These are phyloP conservation scores for Butyriboletus appendiculatus DNA, from an alignment of 1,284 basidiomycete species.

Conservation along the genomic window DNA sequence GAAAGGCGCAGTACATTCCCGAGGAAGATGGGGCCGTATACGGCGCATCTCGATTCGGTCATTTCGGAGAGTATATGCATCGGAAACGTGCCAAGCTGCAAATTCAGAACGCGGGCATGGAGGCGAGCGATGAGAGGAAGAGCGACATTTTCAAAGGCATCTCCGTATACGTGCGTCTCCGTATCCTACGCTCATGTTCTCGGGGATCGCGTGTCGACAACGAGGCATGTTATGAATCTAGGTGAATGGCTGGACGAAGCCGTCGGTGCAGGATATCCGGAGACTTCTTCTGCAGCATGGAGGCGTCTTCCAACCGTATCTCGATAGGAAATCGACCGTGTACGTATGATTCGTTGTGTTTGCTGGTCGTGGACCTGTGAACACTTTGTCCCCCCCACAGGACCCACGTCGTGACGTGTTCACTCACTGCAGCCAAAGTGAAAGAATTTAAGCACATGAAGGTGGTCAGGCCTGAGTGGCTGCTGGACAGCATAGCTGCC, in stretches of 20 bases:
- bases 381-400: slow-evolving; percentile 37
- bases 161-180: slow-evolving; percentile 71
- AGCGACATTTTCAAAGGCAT: slow-evolving; percentile 72
- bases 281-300: slow-evolving; percentile 83
- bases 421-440: slow-evolving; percentile 87
- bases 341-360: slow-evolving; percentile 39
- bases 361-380: not conserved
- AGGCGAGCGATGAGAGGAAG: slow-evolving; percentile 25
- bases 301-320: slow-evolving; percentile 81
- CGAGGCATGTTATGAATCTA: slow-evolving; percentile 29
- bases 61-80: slow-evolving; percentile 85
- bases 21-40: slow-evolving; percentile 52
- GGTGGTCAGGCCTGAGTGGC: slow-evolving; percentile 86
- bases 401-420: slow-evolving; percentile 89
- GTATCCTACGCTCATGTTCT: not conserved
- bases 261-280: slow-evolving; percentile 85
- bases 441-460: slow-evolving; percentile 89
- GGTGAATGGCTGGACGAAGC: slow-evolving; percentile 91
- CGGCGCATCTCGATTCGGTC: slow-evolving; percentile 79
- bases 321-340: slow-evolving; percentile 78
- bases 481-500: slow-evolving; percentile 71
- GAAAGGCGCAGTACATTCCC: slow-evolving; percentile 15
- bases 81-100: slow-evolving; percentile 91
- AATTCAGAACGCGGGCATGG: slow-evolving; percentile 74
- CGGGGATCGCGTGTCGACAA: not conserved